Evolutionary conservation across 2,329 filamentous ascomycete species (phyloP).

Genomic region (Botrytis deweyae): DNA sequence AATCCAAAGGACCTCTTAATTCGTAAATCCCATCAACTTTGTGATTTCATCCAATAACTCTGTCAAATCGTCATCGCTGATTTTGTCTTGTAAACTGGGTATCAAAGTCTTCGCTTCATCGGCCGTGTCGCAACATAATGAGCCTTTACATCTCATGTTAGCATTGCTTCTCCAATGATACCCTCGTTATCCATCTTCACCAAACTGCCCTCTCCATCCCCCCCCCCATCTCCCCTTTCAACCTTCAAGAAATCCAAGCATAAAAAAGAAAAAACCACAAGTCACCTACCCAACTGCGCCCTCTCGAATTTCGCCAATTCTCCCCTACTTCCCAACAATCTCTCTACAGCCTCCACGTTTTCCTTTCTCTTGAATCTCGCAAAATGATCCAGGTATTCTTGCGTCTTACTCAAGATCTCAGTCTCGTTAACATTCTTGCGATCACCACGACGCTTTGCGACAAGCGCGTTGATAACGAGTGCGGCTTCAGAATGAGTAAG

Average conservation of each 20-base stretch:
- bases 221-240: neutral
- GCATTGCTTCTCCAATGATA: neutral
- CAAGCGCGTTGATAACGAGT: constrained; percentile 86
- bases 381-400: constrained; percentile 92
- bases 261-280: constrained; percentile 36
- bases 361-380: constrained; percentile 94
- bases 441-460: constrained; percentile 75
- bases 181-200: neutral
- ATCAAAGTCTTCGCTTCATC: constrained; percentile 97
- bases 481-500: constrained; percentile 90
- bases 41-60: constrained; percentile 87
- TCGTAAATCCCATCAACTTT: constrained; percentile 56
- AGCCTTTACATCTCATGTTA: constrained; percentile 52
- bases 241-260: constrained; percentile 6
- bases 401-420: constrained; percentile 81
- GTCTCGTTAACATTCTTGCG: constrained; percentile 82
- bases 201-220: neutral
- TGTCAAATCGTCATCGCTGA: constrained; percentile 83
- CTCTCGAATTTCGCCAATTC: constrained; percentile 90
- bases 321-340: constrained; percentile 74
- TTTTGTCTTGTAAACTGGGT: constrained; percentile 84
- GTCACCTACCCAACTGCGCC: constrained; percentile 74
- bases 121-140: constrained; percentile 84
- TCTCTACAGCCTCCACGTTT: constrained; percentile 91
- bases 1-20: constrained; percentile 3